Conservation (phyloP, 306 rosid genomes). For the Cucurbita ficifolia region DNA sequence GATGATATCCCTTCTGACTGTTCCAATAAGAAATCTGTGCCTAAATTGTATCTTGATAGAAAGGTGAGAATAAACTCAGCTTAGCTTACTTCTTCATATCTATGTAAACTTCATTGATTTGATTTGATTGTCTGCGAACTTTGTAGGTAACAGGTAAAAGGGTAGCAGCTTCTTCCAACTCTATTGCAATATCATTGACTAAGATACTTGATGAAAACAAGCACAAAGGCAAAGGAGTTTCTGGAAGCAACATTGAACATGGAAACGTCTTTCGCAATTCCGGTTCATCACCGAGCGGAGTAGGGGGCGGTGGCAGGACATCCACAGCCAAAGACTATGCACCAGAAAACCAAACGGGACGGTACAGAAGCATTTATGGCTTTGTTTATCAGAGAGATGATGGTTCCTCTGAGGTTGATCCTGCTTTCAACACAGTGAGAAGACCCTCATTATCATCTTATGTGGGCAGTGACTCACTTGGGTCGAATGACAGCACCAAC, state of each 20-base stretch:
- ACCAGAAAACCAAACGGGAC: neutral
- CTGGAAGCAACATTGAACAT: constrained; percentile 7
- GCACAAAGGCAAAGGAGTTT: constrained; percentile 3
- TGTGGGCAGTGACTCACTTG: constrained; percentile 21
- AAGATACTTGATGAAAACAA: constrained; percentile 4
- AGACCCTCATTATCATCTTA: neutral
- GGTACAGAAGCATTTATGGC: neutral
- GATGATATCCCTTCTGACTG: neutral
- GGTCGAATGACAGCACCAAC: constrained; percentile 51
- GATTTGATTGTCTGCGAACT: neutral
- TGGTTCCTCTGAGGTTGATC: neutral
- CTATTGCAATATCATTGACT: neutral
- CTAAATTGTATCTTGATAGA: constrained; percentile 5
- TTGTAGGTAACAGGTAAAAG: constrained; percentile 26
- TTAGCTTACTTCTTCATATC: neutral
- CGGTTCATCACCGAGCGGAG: neutral
- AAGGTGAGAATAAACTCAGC: neutral
- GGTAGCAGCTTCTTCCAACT: constrained; percentile 8
- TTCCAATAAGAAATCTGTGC: constrained; percentile 3
- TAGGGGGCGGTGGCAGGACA: neutral
- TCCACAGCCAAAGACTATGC: constrained; percentile 5
- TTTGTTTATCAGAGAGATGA: constrained; percentile 15
- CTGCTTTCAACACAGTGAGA: neutral
- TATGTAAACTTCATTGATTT: neutral
- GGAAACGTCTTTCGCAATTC: neutral